Evolutionary conservation across 2,329 filamentous ascomycete genomes (phyloP).

Genomic region (Boeremia lycopersici): DNA sequence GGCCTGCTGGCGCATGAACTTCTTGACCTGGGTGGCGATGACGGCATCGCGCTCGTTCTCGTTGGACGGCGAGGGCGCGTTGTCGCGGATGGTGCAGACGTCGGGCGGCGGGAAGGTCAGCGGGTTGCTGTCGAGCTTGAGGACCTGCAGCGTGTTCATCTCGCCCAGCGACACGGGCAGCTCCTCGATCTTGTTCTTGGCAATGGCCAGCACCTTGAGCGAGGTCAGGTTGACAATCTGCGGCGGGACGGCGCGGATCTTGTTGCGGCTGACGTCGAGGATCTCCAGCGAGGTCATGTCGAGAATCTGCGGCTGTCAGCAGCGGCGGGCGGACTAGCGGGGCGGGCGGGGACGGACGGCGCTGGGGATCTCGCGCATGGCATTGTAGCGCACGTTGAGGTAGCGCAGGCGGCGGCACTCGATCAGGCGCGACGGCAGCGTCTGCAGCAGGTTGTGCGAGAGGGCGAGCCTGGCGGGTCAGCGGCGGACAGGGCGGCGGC

Average conservation of each 20-base stretch:
- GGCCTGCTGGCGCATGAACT: conserved; percentile 58
- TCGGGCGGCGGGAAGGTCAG: conserved; percentile 73
- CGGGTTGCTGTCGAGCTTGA: conserved; percentile 89
- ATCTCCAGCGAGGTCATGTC: conserved; percentile 88
- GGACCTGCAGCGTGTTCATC: conserved; percentile 84
- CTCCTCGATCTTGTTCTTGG: conserved; percentile 84
- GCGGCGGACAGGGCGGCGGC: not conserved
- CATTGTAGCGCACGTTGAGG: conserved; percentile 79
- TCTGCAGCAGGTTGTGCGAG: conserved; percentile 77
- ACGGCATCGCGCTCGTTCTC: conserved; percentile 66
- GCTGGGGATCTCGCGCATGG: conserved; percentile 70
- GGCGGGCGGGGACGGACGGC: conserved; percentile 56
- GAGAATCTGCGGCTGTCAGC: conserved; percentile 68
- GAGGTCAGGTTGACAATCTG: conserved; percentile 82
- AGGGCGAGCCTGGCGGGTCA: conserved; percentile 67
- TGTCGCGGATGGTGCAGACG: conserved; percentile 50
- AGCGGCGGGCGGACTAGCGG: conserved; percentile 10
- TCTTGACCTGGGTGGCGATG: conserved; percentile 65
- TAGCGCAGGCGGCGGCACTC: conserved; percentile 81
- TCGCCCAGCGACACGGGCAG: conserved; percentile 84
- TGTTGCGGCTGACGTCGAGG: conserved; percentile 88
- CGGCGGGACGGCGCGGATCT: conserved; percentile 75
- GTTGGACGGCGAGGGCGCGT: conserved; percentile 54
- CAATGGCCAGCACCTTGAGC: conserved; percentile 85
- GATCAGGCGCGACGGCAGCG: conserved; percentile 72